Percentiles rank a stretch among this genome's conserved stretches.
These are phyloP conservation scores for Leccinum griseonigrum DNA, from an alignment of 1,284 basidiomycete species.

Conservation along the genomic window DNA sequence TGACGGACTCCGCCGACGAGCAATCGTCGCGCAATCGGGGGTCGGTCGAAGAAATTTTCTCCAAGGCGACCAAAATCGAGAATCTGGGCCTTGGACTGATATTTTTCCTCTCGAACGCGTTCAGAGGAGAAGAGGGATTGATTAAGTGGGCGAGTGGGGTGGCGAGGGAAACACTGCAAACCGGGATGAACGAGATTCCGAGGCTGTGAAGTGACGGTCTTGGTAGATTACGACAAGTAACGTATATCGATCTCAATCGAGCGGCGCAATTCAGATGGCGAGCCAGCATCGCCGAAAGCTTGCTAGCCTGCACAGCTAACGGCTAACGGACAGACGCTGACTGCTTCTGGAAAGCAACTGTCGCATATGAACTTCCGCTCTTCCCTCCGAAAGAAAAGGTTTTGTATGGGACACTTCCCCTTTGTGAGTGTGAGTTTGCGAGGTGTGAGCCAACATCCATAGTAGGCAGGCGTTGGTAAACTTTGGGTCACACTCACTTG, in stretches of 20 bases:
- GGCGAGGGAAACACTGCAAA: conserved; percentile 65
- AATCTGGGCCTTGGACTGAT: conserved; percentile 65
- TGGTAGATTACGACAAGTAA: background rate
- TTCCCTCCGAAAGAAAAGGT: conserved; percentile 76
- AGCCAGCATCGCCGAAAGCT: background rate
- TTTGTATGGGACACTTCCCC: conserved; percentile 69
- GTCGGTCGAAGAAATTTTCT: conserved; percentile 70
- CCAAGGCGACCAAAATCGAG: conserved; percentile 61
- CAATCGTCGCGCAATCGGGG: conserved; percentile 50
- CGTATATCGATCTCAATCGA: background rate
- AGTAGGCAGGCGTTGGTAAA: background rate
- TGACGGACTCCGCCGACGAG: conserved; percentile 39
- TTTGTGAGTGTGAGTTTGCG: conserved; percentile 36
- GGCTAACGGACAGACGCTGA: background rate
- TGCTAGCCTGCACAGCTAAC: background rate
- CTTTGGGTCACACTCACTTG: conserved; percentile 49
- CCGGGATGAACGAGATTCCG: conserved; percentile 54
- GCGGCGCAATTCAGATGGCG: background rate
- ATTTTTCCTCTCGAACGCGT: conserved; percentile 59
- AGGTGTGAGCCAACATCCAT: conserved; percentile 3
- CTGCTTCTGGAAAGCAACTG: conserved; percentile 16
- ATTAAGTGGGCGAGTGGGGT: conserved; percentile 63
- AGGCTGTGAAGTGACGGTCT: conserved; percentile 28
- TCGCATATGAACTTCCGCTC: conserved; percentile 70
- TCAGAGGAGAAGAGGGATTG: conserved; percentile 45